These are phyloP conservation scores for Xylariaceae sp. DNA, from an alignment of 2,329 filamentous ascomycete genomes.

Conservation along the genomic window DNA sequence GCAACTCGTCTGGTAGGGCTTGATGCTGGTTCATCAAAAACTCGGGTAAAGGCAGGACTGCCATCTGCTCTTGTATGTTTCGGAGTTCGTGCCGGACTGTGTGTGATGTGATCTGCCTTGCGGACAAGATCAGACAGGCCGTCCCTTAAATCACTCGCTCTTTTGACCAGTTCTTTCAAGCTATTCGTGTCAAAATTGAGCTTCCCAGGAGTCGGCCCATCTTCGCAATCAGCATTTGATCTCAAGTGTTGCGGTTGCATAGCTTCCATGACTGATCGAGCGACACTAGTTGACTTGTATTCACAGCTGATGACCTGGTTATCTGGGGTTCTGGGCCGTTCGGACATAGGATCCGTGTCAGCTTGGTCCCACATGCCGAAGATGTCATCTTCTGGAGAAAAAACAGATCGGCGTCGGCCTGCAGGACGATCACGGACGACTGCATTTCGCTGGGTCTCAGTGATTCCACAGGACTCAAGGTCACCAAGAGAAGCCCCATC, in stretches of 20 bases:
- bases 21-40: constrained; percentile 64
- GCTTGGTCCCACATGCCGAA: constrained; percentile 56
- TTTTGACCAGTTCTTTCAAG: constrained; percentile 66
- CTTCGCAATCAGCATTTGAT: constrained; percentile 42
- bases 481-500: constrained; percentile 49
- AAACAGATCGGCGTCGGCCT: constrained; percentile 61
- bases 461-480: constrained; percentile 42
- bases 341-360: constrained; percentile 41
- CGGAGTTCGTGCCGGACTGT: constrained; percentile 57
- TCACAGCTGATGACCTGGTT: constrained; percentile 38
- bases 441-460: constrained; percentile 49
- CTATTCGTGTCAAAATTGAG: constrained; percentile 72
- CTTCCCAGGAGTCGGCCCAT: constrained; percentile 48
- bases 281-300: constrained; percentile 51
- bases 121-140: constrained; percentile 62
- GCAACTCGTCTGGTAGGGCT: constrained; percentile 56
- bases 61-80: constrained; percentile 54
- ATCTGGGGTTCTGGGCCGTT: constrained; percentile 46
- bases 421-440: constrained; percentile 58
- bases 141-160: constrained; percentile 62
- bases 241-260: constrained; percentile 60
- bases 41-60: constrained; percentile 68
- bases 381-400: constrained; percentile 68
- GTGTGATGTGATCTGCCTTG: constrained; percentile 59
- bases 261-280: constrained; percentile 65